These are phyloP conservation scores for Fusarium dlaminii DNA, from an alignment of 2,329 filamentous ascomycete genomes.

Conservation along the genomic window DNA sequence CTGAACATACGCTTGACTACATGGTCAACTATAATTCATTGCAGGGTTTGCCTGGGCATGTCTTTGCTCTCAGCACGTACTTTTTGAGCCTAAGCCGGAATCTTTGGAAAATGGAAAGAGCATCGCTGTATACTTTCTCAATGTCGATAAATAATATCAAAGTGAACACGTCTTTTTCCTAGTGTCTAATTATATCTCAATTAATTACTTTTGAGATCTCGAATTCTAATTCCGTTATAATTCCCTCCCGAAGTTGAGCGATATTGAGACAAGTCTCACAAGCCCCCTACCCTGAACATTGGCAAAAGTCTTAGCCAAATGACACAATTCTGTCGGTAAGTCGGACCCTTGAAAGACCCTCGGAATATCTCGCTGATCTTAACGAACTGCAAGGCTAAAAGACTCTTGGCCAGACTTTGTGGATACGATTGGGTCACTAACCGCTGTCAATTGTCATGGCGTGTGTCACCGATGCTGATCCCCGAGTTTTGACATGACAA, in stretches of 20 bases:
- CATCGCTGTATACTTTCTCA: too few relatives aligned
- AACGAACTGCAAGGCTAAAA: background rate
- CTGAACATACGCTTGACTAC: too few relatives aligned
- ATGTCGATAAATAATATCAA: background rate
- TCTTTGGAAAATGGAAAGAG: too few relatives aligned
- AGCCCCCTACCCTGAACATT: background rate
- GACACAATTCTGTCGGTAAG: background rate
- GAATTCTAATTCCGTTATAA: too few relatives aligned
- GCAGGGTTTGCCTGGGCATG: too few relatives aligned
- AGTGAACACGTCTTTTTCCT: background rate
- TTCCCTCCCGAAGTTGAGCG: background rate
- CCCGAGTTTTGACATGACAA: background rate
- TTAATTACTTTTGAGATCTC: background rate
- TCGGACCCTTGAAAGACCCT: background rate
- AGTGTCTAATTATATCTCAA: too few relatives aligned
- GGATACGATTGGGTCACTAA: background rate
- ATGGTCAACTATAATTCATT: too few relatives aligned
- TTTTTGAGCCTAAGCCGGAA: too few relatives aligned
- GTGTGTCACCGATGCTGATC: background rate
- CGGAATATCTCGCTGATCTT: background rate
- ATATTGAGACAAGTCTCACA: accelerated
- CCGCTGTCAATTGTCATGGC: background rate
- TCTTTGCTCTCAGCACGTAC: too few relatives aligned
- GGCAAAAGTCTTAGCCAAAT: background rate
- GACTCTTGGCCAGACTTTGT: background rate